Conservation (phyloP, 2,329 filamentous ascomycete species). For the Aspergillus pseudoviridinutans region DNA sequence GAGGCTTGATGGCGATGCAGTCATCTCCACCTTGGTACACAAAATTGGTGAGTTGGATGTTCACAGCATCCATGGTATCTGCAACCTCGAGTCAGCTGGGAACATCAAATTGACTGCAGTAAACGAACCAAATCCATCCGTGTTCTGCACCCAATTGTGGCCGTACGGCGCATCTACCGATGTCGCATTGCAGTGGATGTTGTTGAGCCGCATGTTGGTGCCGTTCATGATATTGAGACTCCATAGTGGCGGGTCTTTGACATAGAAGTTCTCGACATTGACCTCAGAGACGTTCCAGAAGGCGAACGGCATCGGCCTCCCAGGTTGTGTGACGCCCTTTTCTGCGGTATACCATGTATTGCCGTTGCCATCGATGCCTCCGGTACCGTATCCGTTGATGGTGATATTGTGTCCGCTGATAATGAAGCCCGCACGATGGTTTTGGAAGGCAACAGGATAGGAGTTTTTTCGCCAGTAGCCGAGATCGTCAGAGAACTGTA, state of each 20-base stretch:
- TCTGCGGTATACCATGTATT: constrained; percentile 53
- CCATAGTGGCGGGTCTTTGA: constrained; percentile 37
- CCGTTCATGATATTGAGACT: constrained; percentile 56
- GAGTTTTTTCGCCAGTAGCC: constrained; percentile 54
- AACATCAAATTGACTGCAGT: background rate
- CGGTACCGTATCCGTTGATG: constrained; percentile 51
- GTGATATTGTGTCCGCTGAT: constrained; percentile 48
- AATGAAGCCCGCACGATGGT: constrained; percentile 53
- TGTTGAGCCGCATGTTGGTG: constrained; percentile 50
- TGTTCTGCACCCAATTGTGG: constrained; percentile 55
- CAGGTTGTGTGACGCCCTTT: constrained; percentile 43
- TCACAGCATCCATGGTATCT: constrained; percentile 53
- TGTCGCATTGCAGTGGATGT: constrained; percentile 51
- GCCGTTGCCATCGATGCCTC: constrained; percentile 54
- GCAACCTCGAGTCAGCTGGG: background rate
- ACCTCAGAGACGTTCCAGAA: constrained; percentile 57
- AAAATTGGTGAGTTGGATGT: constrained; percentile 49
- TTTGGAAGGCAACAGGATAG: constrained; percentile 53
- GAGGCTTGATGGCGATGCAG: constrained; percentile 60
- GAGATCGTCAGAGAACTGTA: constrained; percentile 48
- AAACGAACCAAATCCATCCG: constrained; percentile 48
- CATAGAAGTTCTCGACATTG: constrained; percentile 41
- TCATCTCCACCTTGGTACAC: constrained; percentile 56
- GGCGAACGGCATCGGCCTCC: constrained; percentile 56
- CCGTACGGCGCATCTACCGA: constrained; percentile 49